Evolutionary conservation across 179 eudicot genomes (phyloP).

Genomic region (Drosera spatulata): DNA sequence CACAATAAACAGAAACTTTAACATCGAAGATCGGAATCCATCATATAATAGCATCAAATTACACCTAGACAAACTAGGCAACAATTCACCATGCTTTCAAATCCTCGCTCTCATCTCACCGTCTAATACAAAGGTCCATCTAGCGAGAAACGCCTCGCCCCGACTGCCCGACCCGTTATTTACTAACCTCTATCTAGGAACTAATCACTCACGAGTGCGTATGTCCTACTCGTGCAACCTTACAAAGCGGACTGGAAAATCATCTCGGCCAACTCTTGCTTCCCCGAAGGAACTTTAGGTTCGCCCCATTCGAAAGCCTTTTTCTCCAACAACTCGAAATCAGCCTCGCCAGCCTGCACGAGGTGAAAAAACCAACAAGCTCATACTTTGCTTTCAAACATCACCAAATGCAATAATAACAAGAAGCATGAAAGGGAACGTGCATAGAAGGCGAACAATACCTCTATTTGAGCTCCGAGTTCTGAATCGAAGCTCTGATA

Average conservation of each 20-base stretch:
- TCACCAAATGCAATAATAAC: background rate
- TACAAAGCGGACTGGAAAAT: conserved; percentile 76
- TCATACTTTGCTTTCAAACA: background rate
- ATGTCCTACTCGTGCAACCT: background rate
- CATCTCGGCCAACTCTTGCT: conserved; percentile 99
- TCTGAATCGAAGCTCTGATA: conserved; percentile 85
- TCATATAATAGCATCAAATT: no score
- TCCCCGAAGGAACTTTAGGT: conserved; percentile 86
- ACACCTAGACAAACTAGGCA: no score
- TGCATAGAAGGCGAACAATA: background rate
- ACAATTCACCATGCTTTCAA: no score
- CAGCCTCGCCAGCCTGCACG: conserved; percentile 85
- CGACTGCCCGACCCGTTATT: no score
- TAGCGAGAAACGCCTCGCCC: no score
- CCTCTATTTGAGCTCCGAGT: conserved; percentile 76
- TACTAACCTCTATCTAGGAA: background rate
- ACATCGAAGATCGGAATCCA: no score
- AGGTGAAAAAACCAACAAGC: background rate
- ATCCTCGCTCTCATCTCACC: no score
- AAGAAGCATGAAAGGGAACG: background rate
- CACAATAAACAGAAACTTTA: no score
- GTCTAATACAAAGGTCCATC: no score
- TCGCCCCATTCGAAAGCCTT: conserved; percentile 93
- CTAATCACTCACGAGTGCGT: background rate
- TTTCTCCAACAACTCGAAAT: conserved; percentile 80